Evolutionary conservation across 2,329 filamentous ascomycete genomes (phyloP).

Genomic region (Aureobasidium sp.): DNA sequence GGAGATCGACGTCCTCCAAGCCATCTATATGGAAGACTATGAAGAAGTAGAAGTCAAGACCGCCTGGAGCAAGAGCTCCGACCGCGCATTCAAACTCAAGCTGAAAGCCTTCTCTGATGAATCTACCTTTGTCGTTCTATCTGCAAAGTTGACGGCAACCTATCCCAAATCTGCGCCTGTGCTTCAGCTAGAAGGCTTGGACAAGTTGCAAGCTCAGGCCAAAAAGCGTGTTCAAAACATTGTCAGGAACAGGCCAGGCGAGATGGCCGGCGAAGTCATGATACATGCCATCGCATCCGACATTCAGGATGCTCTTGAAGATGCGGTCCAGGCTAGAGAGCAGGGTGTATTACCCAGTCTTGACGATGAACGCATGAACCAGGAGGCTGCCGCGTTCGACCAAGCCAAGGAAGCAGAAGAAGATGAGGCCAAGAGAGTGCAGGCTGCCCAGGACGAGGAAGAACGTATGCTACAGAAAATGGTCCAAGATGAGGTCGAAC

Average conservation of each 20-base stretch:
- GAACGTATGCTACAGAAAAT: slow-evolving; percentile 61
- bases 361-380: slow-evolving; percentile 77
- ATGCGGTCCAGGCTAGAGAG: slow-evolving; percentile 70
- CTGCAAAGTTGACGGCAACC: slow-evolving; percentile 75
- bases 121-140: slow-evolving; percentile 62
- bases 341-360: slow-evolving; percentile 72
- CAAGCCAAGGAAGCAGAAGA: slow-evolving; percentile 42
- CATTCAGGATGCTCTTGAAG: slow-evolving; percentile 67
- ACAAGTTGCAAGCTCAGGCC: slow-evolving; percentile 60
- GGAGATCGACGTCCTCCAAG: slow-evolving; percentile 74
- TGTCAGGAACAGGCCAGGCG: slow-evolving; percentile 60
- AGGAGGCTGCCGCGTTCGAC: slow-evolving; percentile 63
- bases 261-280: slow-evolving; percentile 55
- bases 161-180: slow-evolving; percentile 80
- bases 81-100: slow-evolving; percentile 73
- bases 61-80: slow-evolving; percentile 81
- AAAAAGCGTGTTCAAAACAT: slow-evolving; percentile 63
- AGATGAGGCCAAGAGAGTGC: slow-evolving; percentile 31
- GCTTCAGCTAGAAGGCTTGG: slow-evolving; percentile 57
- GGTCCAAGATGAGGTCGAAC: slow-evolving; percentile 63
- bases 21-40: slow-evolving; percentile 88
- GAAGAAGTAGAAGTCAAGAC: slow-evolving; percentile 60
- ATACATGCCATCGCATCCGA: slow-evolving; percentile 53
- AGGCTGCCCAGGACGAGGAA: slow-evolving; percentile 49
- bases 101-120: slow-evolving; percentile 67